Evolutionary conservation across 495 filamentous ascomycete genomes (phyloP).

Genomic region (Viridothelium virens): DNA sequence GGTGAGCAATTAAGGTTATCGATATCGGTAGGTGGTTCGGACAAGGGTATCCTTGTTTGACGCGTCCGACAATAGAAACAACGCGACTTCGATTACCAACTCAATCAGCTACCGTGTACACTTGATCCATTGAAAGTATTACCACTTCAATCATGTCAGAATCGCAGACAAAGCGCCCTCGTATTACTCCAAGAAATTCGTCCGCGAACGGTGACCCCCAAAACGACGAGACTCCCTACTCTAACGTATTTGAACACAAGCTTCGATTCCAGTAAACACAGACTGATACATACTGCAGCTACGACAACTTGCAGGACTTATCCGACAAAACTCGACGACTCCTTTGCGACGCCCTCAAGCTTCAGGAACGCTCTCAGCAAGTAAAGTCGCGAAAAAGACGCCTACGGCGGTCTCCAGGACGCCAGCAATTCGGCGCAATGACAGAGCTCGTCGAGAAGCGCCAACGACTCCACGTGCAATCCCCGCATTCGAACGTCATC

Average conservation of each 20-base stretch:
- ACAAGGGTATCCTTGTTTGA: not conserved
- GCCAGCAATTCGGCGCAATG: not conserved
- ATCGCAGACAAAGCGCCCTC: conserved; percentile 1
- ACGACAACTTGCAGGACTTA: conserved; percentile 8
- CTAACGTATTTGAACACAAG: conserved; percentile 1
- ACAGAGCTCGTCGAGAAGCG: not conserved
- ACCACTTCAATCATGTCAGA: conserved; percentile 1
- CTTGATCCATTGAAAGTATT: not conserved
- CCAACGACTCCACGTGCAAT: conserved; percentile 66
- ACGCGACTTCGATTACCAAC: not conserved
- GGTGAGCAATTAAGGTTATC: not conserved
- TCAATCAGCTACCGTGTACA: not conserved
- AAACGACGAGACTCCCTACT: conserved; percentile 9
- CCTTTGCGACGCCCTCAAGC: not conserved
- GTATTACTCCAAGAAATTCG: conserved; percentile 12
- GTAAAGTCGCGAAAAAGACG: not conserved
- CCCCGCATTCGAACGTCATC: conserved; percentile 60
- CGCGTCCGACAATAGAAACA: not conserved
- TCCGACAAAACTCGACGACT: not conserved
- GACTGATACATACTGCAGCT: not conserved
- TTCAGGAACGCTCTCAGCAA: not conserved
- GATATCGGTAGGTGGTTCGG: not conserved
- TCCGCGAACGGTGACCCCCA: not conserved
- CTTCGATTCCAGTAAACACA: not conserved
- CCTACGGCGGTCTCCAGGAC: not conserved